Evolutionary conservation across 129 eudicot species (phyloP).

Genomic region (Lonicera japonica): DNA sequence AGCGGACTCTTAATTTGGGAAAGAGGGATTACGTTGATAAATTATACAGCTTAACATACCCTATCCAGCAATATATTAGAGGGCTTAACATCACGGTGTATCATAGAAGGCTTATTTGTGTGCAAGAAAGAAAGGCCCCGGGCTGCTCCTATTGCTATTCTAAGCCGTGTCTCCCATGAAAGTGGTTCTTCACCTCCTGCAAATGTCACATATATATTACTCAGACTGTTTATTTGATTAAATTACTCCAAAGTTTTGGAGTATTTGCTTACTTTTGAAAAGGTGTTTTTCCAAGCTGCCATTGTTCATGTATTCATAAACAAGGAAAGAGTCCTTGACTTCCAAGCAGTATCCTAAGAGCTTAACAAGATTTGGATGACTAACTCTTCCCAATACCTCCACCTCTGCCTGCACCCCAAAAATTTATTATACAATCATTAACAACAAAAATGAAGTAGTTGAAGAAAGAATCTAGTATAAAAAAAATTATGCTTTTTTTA

Average conservation of each 20-base stretch:
- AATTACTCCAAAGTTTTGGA: background rate
- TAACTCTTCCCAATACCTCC: slow-evolving; percentile 21
- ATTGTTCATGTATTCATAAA: slow-evolving; percentile 31
- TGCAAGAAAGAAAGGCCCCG: slow-evolving; percentile 11
- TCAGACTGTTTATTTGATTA: background rate
- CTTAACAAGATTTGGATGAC: slow-evolving; percentile 31
- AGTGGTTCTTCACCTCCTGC: slow-evolving; percentile 10
- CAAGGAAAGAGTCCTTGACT: slow-evolving; percentile 29
- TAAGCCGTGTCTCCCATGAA: slow-evolving; percentile 12
- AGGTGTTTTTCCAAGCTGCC: slow-evolving; percentile 30
- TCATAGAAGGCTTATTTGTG: background rate
- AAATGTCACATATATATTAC: background rate
- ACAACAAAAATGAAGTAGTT: background rate
- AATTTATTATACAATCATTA: background rate
- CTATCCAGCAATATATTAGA: slow-evolving; percentile 36
- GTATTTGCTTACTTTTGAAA: slow-evolving; percentile 21
- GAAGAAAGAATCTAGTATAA: too few species aligned
- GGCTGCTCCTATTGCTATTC: slow-evolving; percentile 12
- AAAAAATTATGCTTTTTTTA: too few species aligned
- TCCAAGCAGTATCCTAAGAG: slow-evolving; percentile 42
- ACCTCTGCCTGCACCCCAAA: slow-evolving; percentile 35
- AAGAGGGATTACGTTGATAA: background rate
- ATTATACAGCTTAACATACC: slow-evolving; percentile 10
- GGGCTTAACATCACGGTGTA: slow-evolving; percentile 15
- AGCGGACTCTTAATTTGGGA: too few species aligned